These are phyloP conservation scores for Exophiala oligosperma DNA, from an alignment of 2,329 filamentous ascomycete genomes.

Conservation along the genomic window DNA sequence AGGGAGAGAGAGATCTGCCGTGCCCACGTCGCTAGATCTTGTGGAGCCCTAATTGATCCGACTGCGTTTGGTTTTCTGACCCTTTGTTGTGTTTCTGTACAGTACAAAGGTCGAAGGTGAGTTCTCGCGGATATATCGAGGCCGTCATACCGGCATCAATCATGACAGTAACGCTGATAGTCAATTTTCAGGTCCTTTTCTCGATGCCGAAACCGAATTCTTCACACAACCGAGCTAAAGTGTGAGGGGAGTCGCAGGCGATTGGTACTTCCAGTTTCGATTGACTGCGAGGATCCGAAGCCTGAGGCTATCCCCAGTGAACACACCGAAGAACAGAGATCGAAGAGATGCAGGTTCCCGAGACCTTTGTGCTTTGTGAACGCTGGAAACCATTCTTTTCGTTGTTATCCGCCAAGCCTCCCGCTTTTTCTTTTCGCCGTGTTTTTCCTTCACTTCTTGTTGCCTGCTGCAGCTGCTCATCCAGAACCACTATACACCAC, in stretches of 20 bases:
- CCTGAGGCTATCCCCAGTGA: constrained; percentile 10
- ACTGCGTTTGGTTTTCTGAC: too few relatives aligned
- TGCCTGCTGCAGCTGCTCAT: too few relatives aligned
- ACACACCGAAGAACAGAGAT: constrained; percentile 25
- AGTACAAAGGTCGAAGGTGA: too few relatives aligned
- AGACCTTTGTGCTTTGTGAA: constrained; percentile 4
- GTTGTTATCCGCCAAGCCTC: neutral
- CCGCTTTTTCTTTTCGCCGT: constrained; percentile 2
- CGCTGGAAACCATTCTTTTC: neutral
- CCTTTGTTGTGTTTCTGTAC: too few relatives aligned
- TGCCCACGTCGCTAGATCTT: too few relatives aligned
- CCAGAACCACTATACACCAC: constrained; percentile 1
- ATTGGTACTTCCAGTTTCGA: neutral
- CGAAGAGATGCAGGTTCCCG: constrained; percentile 24
- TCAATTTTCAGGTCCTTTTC: constrained; percentile 2
- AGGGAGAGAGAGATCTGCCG: too few relatives aligned
- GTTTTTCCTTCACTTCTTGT: neutral
- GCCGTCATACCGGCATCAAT: too few relatives aligned
- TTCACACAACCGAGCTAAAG: constrained; percentile 17
- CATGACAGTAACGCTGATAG: too few relatives aligned
- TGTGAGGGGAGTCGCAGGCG: constrained; percentile 1
- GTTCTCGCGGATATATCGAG: too few relatives aligned
- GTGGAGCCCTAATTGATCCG: too few relatives aligned
- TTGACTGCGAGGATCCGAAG: constrained; percentile 8
- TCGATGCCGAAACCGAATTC: constrained; percentile 26